Evolutionary conservation across 2,329 filamentous ascomycete genomes (phyloP), one percentile per base, ranked within the genome.

Genomic region (Fusarium marasasianum): DNA sequence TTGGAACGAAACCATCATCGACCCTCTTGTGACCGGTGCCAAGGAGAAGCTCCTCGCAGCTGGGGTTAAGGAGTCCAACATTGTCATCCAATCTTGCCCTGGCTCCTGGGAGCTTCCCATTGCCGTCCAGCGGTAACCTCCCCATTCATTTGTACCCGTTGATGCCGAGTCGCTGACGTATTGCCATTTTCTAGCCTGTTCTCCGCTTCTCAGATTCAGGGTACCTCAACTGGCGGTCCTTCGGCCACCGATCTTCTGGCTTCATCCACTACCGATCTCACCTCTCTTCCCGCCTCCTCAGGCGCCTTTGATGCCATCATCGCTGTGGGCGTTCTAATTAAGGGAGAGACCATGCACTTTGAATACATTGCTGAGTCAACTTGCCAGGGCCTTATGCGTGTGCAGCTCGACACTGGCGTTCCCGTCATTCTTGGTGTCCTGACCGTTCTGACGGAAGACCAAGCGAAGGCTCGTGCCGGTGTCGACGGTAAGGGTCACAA

Each of bases 291-390:
- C 26, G 79, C 77, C 29, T 69, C 76, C n/a, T 84, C 88, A 66
- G 84, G 87, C 63, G 90, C 94, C 26, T 98, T 98, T 79, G 96
- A 98, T 81, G 96, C 96, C 72, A 91, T 99, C 73, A 95, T 99
- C 76, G 95, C 96, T 60, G 93, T 99, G 76, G 96, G 96, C 63
- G 95, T 98, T 64, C 90, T 99, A 70, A 98, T 99, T 86, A 99
- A 99, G 87, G 96, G 96, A 82, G 94, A 97, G 84, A 98, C 96
- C 12, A 98, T 98, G 95, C 96, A 99, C 85, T 99, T 99, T 80
- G 96, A 99, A 85, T 98, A 99, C 86, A 99, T 99, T 79, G 90
- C 95, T 47, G 96, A 98, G 74, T 91, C 94, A 45, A 95, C 97
- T 12, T 94, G 91, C 66, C 94, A 98, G 71, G 96, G 94, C 12